phyloP scores from a whole-genome alignment of 106 monocot species.

The Allium cepa region DNA sequence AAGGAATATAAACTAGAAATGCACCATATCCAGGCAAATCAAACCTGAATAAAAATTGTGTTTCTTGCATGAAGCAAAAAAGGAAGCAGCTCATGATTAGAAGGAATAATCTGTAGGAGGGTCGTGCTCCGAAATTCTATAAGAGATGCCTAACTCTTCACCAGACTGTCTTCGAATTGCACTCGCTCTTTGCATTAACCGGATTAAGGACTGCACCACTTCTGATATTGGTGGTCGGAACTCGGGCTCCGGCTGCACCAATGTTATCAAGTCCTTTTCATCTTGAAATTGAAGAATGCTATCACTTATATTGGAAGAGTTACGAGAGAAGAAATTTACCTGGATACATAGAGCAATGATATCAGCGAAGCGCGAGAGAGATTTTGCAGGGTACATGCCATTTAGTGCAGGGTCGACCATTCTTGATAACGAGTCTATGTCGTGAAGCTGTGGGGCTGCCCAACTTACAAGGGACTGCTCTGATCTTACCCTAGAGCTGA shows the following conservation, averaged over 20 bases:
- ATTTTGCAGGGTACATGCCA: constrained; percentile 88
- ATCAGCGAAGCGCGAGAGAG: constrained; percentile 88
- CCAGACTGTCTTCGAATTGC: constrained; percentile 30
- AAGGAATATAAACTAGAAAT: too few relatives aligned
- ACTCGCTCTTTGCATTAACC: constrained; percentile 44
- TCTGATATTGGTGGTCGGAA: constrained; percentile 68
- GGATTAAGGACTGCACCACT: constrained; percentile 44
- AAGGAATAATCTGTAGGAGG: constrained; percentile 17
- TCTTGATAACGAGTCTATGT: constrained; percentile 77
- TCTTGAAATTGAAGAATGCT: too few relatives aligned
- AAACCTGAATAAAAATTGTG: too few relatives aligned
- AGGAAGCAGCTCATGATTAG: neutral
- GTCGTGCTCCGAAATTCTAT: constrained; percentile 38
- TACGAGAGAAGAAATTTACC: constrained; percentile 17
- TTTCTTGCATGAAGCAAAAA: too few relatives aligned
- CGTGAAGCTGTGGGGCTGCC: constrained; percentile 89
- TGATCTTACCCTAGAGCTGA: constrained; percentile 61
- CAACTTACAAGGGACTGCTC: constrained; percentile 85
- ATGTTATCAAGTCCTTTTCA: neutral
- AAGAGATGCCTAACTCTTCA: constrained; percentile 43
- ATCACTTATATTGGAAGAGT: too few relatives aligned
- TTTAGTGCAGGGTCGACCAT: constrained; percentile 90
- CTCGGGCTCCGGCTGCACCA: constrained; percentile 49
- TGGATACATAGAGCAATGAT: constrained; percentile 88
- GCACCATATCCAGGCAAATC: too few relatives aligned